Evolutionary conservation across 768 basidiomycete genomes (phyloP).

Genomic region (Tephrocybe rancida): DNA sequence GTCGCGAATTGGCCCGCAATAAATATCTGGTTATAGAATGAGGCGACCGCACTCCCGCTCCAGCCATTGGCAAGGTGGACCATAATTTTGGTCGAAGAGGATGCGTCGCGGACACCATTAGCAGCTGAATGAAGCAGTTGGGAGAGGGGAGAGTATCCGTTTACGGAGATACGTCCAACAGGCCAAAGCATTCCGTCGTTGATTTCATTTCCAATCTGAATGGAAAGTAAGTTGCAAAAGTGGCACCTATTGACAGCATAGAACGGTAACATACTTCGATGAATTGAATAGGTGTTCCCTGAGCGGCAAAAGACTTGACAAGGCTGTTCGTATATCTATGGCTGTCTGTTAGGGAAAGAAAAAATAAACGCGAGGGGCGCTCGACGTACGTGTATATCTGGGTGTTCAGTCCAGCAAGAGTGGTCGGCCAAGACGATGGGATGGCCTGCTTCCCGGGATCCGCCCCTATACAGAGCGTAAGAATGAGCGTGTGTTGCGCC

Average conservation of each 20-base stretch:
- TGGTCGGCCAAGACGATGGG: conserved; percentile 56
- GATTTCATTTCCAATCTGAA: conserved; percentile 65
- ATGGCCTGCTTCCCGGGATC: conserved; percentile 66
- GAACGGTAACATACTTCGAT: conserved; percentile 40
- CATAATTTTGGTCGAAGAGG: conserved; percentile 50
- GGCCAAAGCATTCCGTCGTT: conserved; percentile 69
- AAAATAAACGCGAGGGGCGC: not conserved
- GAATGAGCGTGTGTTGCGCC: not conserved
- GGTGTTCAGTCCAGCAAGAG: conserved; percentile 53
- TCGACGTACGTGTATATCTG: conserved; percentile 51
- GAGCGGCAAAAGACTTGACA: conserved; percentile 51
- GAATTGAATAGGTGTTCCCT: conserved; percentile 56
- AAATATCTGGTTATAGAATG: conserved; percentile 56
- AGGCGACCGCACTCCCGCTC: conserved; percentile 44
- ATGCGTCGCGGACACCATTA: conserved; percentile 52
- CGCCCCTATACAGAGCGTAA: conserved; percentile 41
- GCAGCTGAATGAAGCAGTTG: conserved; percentile 64
- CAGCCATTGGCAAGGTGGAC: conserved; percentile 69
- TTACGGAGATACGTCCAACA: conserved; percentile 52
- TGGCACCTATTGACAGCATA: not conserved
- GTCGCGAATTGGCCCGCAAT: conserved; percentile 50
- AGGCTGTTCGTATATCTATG: conserved; percentile 53
- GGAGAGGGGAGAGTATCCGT: conserved; percentile 53
- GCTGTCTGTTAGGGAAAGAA: not conserved
- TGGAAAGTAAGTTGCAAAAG: not conserved